These are phyloP conservation scores for Auxenochlorella pyrenoidosa DNA, from an alignment of 139 green algal genomes.

Conservation along the genomic window DNA sequence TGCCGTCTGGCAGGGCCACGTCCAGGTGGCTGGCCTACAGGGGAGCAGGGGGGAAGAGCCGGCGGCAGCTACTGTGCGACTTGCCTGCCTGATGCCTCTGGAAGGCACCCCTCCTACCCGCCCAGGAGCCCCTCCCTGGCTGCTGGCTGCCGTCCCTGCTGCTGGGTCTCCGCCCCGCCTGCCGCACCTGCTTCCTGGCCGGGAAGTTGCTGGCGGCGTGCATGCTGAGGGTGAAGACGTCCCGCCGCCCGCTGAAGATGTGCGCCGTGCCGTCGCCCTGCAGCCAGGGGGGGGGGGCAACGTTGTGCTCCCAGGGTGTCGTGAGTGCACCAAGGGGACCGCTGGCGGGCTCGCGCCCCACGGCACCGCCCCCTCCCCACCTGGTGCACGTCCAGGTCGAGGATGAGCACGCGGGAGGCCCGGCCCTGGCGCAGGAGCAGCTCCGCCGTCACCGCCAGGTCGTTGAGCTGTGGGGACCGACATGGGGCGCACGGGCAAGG, in stretches of 20 bases:
- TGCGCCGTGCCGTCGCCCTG: conserved; percentile 77
- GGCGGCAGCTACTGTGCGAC: no score
- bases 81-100: no score
- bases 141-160: no score
- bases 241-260: conserved; percentile 48
- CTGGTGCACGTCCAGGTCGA: conserved; percentile 96
- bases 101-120: neutral
- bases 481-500: no score
- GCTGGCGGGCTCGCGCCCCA: neutral
- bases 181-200: conserved; percentile 69
- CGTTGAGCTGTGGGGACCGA: conserved; percentile 85
- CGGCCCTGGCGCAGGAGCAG: conserved; percentile 53
- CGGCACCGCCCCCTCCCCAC: neutral
- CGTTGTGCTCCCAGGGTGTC: no score
- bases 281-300: neutral
- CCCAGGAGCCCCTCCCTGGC: neutral
- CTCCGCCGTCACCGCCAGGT: conserved; percentile 79
- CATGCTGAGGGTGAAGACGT: conserved; percentile 78
- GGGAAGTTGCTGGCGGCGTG: conserved; percentile 91
- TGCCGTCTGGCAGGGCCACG: conserved; percentile 75
- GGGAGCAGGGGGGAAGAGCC: neutral
- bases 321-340: no score
- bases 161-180: neutral
- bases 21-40: conserved; percentile 66
- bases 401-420: conserved; percentile 72